These are phyloP conservation scores for Plasmodium relictum DNA, from an alignment of 169 alveolate genomes.

Conservation along the genomic window DNA sequence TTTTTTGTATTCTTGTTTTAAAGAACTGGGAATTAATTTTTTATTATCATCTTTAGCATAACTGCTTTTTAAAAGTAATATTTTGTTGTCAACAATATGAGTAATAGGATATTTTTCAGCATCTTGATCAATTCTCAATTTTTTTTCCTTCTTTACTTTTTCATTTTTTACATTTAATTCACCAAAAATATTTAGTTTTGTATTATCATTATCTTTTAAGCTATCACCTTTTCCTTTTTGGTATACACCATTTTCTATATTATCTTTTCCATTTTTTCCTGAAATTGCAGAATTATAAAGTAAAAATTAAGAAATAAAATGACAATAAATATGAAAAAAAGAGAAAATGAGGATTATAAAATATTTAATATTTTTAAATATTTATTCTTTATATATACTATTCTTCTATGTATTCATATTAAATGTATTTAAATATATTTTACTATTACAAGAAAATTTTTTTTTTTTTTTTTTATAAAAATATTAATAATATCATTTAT, in stretches of 20 bases:
- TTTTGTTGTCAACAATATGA: slow-evolving; percentile 10
- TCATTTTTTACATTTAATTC: background rate
- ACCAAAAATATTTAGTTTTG: background rate
- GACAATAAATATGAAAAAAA: no score
- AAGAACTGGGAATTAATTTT: background rate
- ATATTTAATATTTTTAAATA: no score
- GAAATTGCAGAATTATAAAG: no score
- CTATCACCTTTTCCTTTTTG: background rate
- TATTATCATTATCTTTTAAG: background rate
- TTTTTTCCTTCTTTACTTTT: slow-evolving; percentile 2
- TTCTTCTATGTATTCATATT: no score
- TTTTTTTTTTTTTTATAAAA: no score
- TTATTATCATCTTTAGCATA: background rate
- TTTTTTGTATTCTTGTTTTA: background rate
- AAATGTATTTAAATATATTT: no score
- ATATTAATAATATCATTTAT: no score
- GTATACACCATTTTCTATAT: background rate
- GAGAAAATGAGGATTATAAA: no score
- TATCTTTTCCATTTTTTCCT: background rate
- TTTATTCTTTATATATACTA: no score
- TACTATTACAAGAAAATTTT: no score
- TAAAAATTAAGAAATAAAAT: no score
- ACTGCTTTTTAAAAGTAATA: background rate
- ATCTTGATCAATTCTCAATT: background rate
- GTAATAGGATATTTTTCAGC: background rate